A percentile compares a stretch with the other conserved stretches of the same genome.
These are phyloP conservation scores for Pinus albicaulis DNA, from an alignment of 75 land plant species.

Conservation along the genomic window DNA sequence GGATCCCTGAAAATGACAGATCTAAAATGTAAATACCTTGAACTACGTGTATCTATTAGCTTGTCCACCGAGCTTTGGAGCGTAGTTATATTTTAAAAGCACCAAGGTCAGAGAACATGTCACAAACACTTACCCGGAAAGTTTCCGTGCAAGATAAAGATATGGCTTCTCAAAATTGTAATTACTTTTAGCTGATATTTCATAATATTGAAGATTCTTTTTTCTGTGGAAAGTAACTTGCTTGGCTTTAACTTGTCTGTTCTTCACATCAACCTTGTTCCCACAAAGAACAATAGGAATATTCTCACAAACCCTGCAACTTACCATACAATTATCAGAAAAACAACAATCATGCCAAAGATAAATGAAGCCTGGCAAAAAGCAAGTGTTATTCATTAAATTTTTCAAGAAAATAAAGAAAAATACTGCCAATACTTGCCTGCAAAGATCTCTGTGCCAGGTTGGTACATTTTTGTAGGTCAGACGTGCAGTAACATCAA, in stretches of 20 bases:
- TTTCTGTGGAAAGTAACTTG: slow-evolving; percentile 43
- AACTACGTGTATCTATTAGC: too few relatives aligned
- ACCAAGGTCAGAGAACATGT: too few relatives aligned
- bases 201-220: slow-evolving; percentile 45
- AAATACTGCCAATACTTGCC: slow-evolving; percentile 7
- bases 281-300: slow-evolving; percentile 45
- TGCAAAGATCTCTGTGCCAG: slow-evolving; percentile 55
- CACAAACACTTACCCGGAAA: slow-evolving; percentile 16
- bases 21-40: too few relatives aligned
- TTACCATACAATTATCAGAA: neutral
- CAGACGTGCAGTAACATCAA: slow-evolving; percentile 50
- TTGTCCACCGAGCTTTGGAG: too few relatives aligned
- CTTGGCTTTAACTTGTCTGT: slow-evolving; percentile 39
- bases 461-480: slow-evolving; percentile 60
- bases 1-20: slow-evolving; percentile 24
- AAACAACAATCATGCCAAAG: neutral
- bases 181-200: slow-evolving; percentile 35
- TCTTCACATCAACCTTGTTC: slow-evolving; percentile 43
- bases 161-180: slow-evolving; percentile 37
- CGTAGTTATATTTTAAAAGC: too few relatives aligned
- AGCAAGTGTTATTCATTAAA: too few relatives aligned
- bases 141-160: slow-evolving; percentile 27
- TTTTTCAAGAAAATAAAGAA: too few relatives aligned
- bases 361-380: too few relatives aligned
- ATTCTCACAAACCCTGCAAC: slow-evolving; percentile 37